Percentiles rank a stretch among this genome's conserved stretches.
phyloP scores from a whole-genome alignment of 23 red algal species.

The Gracilariopsis chorda region DNA sequence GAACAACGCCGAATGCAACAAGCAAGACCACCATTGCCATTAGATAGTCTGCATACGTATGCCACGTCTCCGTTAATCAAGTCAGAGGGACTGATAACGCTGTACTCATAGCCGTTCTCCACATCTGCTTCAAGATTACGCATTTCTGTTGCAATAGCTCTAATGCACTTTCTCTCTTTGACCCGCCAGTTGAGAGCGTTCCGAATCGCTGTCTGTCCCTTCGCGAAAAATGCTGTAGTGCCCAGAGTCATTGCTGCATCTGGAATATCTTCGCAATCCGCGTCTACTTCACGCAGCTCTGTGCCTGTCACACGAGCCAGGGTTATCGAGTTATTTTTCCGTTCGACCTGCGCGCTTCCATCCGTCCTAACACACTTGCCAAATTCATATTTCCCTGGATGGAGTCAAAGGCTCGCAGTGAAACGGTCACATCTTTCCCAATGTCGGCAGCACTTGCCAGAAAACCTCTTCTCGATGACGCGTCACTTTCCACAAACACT shows the following conservation, averaged over 20 bases:
- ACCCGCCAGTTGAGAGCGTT: slow-evolving; percentile 95
- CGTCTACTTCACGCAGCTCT: slow-evolving; percentile 69
- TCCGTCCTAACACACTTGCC: slow-evolving; percentile 71
- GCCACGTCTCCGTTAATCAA: not conserved
- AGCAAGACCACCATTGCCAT: slow-evolving; percentile 93
- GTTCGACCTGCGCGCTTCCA: slow-evolving; percentile 83
- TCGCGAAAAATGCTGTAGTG: slow-evolving; percentile 75
- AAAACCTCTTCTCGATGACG: slow-evolving; percentile 86
- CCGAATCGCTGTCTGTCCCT: slow-evolving; percentile 72
- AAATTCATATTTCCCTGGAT: slow-evolving; percentile 90
- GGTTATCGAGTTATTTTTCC: slow-evolving; percentile 64
- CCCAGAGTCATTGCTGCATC: slow-evolving; percentile 96
- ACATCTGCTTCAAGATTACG: slow-evolving; percentile 84
- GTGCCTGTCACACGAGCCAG: slow-evolving; percentile 27
- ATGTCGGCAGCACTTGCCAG: slow-evolving; percentile 81
- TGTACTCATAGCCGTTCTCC: slow-evolving; percentile 81
- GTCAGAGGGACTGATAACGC: slow-evolving; percentile 68
- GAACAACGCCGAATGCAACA: slow-evolving; percentile 75
- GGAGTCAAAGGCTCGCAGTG: slow-evolving; percentile 64
- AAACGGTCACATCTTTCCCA: slow-evolving; percentile 72
- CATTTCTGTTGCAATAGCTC: slow-evolving; percentile 87
- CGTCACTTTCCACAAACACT: slow-evolving; percentile 89
- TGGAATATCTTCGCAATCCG: slow-evolving; percentile 88
- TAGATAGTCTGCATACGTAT: slow-evolving; percentile 92
- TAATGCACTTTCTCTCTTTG: slow-evolving; percentile 93